Evolutionary conservation across 1,284 basidiomycete species (phyloP).

Genomic region (Microbotryum saponariae): DNA sequence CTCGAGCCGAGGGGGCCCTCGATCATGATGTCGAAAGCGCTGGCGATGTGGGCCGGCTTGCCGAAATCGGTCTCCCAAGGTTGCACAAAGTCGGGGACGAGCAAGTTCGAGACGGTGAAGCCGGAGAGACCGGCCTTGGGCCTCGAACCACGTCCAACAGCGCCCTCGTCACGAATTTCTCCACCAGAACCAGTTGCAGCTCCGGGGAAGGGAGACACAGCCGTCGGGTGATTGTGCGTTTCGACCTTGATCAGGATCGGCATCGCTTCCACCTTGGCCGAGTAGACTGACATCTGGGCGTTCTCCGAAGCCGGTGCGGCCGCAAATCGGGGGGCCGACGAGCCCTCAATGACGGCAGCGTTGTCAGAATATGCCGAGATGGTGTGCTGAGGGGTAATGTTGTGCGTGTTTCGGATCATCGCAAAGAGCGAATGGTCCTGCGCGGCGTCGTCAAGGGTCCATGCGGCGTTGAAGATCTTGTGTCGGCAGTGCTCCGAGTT

Average conservation of each 20-base stretch:
- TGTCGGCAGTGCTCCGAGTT: constrained; percentile 99
- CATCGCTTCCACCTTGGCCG: constrained; percentile 59
- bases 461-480: constrained; percentile 98
- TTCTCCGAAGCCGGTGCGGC: constrained; percentile 41
- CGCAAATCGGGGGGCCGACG: constrained; percentile 68
- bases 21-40: constrained; percentile 91
- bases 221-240: constrained; percentile 98
- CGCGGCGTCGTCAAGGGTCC: constrained; percentile 51
- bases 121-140: constrained; percentile 93
- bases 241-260: constrained; percentile 96
- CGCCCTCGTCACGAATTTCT: constrained; percentile 96
- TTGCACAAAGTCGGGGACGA: constrained; percentile 76
- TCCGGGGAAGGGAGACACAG: constrained; percentile 94
- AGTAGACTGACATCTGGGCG: constrained; percentile 46
- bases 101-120: constrained; percentile 90
- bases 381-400: constrained; percentile 63
- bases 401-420: constrained; percentile 98
- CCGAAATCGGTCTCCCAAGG: constrained; percentile 92
- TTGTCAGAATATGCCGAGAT: constrained; percentile 98
- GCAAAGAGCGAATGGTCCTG: constrained; percentile 73
- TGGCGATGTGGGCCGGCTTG: constrained; percentile 81
- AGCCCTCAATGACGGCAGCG: constrained; percentile 84
- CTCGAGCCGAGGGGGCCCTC: constrained; percentile 91
- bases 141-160: constrained; percentile 87
- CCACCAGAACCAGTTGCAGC: constrained; percentile 97